phyloP scores from a whole-genome alignment of 1,139 yeast species.

The Zygoascus hellenicus region DNA sequence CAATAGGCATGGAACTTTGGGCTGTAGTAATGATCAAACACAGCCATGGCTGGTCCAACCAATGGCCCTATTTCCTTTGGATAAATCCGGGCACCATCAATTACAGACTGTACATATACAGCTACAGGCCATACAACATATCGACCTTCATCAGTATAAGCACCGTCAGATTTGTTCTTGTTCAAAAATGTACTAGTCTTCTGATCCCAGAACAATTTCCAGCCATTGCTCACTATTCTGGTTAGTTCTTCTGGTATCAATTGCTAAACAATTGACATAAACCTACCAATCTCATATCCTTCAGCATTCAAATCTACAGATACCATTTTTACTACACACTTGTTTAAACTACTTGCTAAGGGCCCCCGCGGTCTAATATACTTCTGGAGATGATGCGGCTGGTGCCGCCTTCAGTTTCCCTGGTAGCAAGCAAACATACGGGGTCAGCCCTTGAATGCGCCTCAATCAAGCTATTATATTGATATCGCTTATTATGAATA shows the following conservation, averaged over 20 bases:
- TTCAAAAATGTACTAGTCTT: constrained; percentile 20
- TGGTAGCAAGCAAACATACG: too few species aligned
- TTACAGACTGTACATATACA: constrained; percentile 56
- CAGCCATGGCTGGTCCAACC: constrained; percentile 48
- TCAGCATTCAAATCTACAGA: constrained; percentile 15
- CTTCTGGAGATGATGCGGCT: too few species aligned
- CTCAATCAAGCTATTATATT: too few species aligned
- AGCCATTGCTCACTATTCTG: constrained; percentile 14
- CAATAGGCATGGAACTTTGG: constrained; percentile 47
- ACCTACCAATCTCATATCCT: constrained; percentile 17
- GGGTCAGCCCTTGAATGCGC: too few species aligned
- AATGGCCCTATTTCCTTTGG: constrained; percentile 53
- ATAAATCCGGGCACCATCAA: constrained; percentile 56
- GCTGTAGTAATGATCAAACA: constrained; percentile 51
- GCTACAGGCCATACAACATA: constrained; percentile 67
- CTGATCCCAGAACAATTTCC: constrained; percentile 28
- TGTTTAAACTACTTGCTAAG: too few species aligned
- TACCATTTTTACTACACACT: constrained; percentile 2
- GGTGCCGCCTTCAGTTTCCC: too few species aligned
- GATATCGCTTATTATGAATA: too few species aligned
- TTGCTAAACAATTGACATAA: not conserved
- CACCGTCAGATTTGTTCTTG: constrained; percentile 37
- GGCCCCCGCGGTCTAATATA: too few species aligned
- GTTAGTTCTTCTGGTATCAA: not conserved
- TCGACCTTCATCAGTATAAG: constrained; percentile 47